Conservation (phyloP, 441 rosid genomes). For the Viola pubescens region DNA sequence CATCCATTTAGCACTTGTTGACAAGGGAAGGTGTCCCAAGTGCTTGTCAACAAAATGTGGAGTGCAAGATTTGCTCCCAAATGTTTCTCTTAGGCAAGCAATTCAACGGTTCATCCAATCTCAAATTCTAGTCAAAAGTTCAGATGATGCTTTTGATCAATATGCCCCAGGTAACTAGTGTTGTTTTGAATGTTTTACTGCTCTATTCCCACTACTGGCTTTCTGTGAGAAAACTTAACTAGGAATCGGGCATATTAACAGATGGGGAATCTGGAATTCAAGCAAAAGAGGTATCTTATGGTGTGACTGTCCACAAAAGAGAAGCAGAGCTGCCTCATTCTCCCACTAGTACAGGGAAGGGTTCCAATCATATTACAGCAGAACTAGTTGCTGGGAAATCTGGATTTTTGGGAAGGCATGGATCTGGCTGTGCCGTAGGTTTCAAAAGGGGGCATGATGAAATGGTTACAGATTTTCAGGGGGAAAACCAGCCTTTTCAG, state of each 20-base stretch:
- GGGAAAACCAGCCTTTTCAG: conserved; percentile 31
- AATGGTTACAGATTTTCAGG: conserved; percentile 31
- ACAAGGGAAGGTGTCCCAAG: conserved; percentile 42
- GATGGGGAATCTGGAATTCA: conserved; percentile 54
- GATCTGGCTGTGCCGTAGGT: conserved; percentile 15
- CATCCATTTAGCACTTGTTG: conserved; percentile 28
- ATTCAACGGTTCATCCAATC: conserved; percentile 34
- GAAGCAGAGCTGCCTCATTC: conserved; percentile 20
- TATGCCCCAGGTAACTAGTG: conserved; percentile 34
- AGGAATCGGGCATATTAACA: conserved; percentile 11
- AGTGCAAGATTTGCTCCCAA: conserved; percentile 43
- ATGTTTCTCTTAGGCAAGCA: conserved; percentile 47
- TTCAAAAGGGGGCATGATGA: conserved; percentile 16
- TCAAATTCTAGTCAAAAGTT: conserved; percentile 21
- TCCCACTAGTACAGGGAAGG: conserved; percentile 27
- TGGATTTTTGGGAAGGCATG: conserved; percentile 16
- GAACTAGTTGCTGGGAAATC: conserved; percentile 18
- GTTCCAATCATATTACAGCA: conserved; percentile 28
- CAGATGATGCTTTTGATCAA: conserved; percentile 25
- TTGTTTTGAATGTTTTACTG: background rate
- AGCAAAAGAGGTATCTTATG: conserved; percentile 36
- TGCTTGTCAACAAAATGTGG: conserved; percentile 35
- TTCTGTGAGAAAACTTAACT: background rate
- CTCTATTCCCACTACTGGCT: background rate
- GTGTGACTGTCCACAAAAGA: conserved; percentile 22